phyloP scores from a whole-genome alignment of 495 filamentous ascomycete species.

The Neurospora sp. region DNA sequence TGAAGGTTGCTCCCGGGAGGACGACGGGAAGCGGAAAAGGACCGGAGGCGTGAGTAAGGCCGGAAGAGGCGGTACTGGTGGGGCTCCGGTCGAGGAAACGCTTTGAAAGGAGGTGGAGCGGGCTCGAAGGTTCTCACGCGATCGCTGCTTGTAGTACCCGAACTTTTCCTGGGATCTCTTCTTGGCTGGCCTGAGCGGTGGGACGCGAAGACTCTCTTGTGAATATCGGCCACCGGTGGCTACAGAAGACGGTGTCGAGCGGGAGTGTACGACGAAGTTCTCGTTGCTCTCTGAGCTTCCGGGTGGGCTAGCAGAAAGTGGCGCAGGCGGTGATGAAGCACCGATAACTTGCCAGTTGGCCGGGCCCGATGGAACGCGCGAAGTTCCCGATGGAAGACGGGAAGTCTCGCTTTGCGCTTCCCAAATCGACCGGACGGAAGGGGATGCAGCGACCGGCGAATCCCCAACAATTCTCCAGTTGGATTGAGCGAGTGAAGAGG shows the following conservation, averaged over 20 bases:
- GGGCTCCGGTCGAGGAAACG: slow-evolving; percentile 27
- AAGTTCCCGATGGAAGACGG: not conserved
- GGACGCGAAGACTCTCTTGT: slow-evolving; percentile 44
- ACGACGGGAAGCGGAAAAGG: slow-evolving; percentile 13
- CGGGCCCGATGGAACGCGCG: not conserved
- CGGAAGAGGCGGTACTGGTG: slow-evolving; percentile 26
- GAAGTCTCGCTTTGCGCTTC: not conserved
- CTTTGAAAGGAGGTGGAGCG: slow-evolving; percentile 37
- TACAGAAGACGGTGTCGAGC: slow-evolving; percentile 29
- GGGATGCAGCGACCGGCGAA: not conserved
- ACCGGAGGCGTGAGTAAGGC: slow-evolving; percentile 24
- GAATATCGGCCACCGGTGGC: slow-evolving; percentile 32
- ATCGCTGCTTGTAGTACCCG: slow-evolving; percentile 38
- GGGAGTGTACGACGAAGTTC: slow-evolving; percentile 38
- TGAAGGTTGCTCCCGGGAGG: slow-evolving; percentile 15
- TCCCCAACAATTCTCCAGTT: not conserved
- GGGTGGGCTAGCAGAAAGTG: slow-evolving; percentile 16
- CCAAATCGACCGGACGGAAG: not conserved
- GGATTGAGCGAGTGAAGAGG: slow-evolving; percentile 2
- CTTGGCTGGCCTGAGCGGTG: slow-evolving; percentile 35
- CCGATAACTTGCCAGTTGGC: not conserved
- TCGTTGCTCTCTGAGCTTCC: slow-evolving; percentile 19
- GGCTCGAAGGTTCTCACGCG: slow-evolving; percentile 37
- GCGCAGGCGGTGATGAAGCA: not conserved
- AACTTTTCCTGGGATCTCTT: slow-evolving; percentile 36